Base-by-base conservation (phyloP, 2,329 filamentous ascomycete genomes). In the Ceratocystiopsis brevicomis region DNA sequence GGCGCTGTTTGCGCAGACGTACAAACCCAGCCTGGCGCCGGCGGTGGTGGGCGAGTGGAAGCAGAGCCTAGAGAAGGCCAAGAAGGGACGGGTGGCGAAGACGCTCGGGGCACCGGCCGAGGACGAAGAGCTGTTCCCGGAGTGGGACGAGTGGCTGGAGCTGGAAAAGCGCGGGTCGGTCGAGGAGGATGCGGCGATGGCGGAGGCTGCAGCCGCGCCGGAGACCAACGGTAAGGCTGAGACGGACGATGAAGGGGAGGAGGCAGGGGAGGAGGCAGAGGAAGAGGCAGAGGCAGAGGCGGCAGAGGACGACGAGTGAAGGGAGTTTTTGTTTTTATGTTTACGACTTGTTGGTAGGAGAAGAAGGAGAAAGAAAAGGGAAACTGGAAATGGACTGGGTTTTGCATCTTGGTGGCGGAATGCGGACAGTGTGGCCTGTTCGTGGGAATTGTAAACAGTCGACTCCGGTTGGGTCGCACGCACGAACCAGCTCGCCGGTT, bases 1-100 rank as follows among this genome's bases (percentile, higher is more conserved):
- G 0, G 86, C 86, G 0, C 68, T 98, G 25, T 93, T 96, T 58
- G 76, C 85, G 5, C 88, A 96, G 62, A 98, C 88, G 3, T 98
- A 96, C 63, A 90, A 87, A 65, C 90, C 90, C 1, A 87, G 80
- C 49, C 60, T 78, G 25, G 74, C 84, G 14, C 63, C 69, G 1
- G 70, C 67, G 1, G 68, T 86, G 1, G 85, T 83, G 6, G 67
- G 68, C 47, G 63, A 73, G 48, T 98, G 88, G 90, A 95, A 94
- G 63, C 71, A 77, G 47, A 73, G 66, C 32, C 61, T 98, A 40
- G 87, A 95, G 59, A 83, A 84, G 62, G 71, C 69, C 43, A 88
- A 88, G 59, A 94, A 92, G 67, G 73, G 70, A 12, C 84, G 90
- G 51, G 81, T 96, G 4, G 76, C 81, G 12, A 81, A 88, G 62